Evolutionary conservation across 1,284 basidiomycete species (phyloP).

Genomic region (Sanghuangporus weigelae): DNA sequence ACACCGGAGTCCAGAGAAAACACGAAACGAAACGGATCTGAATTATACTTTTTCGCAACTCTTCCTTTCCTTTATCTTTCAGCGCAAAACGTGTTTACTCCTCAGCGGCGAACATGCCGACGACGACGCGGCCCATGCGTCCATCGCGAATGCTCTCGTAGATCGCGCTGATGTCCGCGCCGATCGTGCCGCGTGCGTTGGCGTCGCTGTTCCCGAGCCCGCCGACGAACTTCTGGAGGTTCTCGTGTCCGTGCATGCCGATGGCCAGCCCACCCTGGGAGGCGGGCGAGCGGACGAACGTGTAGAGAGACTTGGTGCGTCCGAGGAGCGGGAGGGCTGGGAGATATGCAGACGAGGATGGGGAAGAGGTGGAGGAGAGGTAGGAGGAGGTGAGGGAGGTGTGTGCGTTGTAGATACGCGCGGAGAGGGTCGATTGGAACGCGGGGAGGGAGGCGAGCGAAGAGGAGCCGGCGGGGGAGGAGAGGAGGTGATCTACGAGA

Average conservation of each 20-base stretch:
- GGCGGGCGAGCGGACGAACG: slow-evolving; percentile 72
- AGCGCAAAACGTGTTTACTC: not conserved
- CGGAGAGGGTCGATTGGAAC: slow-evolving; percentile 26
- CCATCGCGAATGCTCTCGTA: slow-evolving; percentile 75
- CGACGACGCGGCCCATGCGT: slow-evolving; percentile 56
- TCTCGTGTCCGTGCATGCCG: slow-evolving; percentile 70
- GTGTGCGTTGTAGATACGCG: slow-evolving; percentile 22
- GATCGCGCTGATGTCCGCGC: slow-evolving; percentile 61
- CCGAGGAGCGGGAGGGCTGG: slow-evolving; percentile 61
- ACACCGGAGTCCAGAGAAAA: no score
- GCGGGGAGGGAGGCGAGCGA: slow-evolving; percentile 26
- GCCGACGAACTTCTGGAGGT: slow-evolving; percentile 47
- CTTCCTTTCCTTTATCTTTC: not conserved
- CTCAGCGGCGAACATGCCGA: slow-evolving; percentile 36
- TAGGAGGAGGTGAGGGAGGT: slow-evolving; percentile 27
- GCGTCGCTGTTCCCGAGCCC: slow-evolving; percentile 38
- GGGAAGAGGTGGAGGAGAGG: slow-evolving; percentile 36
- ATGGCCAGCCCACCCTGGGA: slow-evolving; percentile 55
- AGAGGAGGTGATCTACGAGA: slow-evolving; percentile 51
- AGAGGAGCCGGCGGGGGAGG: slow-evolving; percentile 27
- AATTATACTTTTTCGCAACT: not conserved
- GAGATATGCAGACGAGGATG: slow-evolving; percentile 45
- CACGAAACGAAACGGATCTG: no score
- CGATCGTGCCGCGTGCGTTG: slow-evolving; percentile 47
- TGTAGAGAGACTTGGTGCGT: slow-evolving; percentile 61